These are phyloP conservation scores for Kluyveromyces sp. DNA, from an alignment of 1,139 yeast genomes.

Conservation along the genomic window DNA sequence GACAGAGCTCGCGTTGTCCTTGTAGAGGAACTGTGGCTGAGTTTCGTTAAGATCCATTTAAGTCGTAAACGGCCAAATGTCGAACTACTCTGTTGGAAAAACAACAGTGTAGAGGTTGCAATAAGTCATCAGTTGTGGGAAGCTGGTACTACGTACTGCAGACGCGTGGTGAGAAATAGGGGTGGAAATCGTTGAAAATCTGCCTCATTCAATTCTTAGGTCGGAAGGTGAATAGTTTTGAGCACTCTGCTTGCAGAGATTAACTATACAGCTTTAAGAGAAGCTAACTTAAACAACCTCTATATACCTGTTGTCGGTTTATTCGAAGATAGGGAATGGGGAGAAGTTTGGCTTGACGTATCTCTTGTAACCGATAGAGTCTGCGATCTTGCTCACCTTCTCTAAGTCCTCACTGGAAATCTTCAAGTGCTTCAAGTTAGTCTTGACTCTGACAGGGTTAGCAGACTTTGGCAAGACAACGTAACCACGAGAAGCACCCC, in stretches of 20 bases:
- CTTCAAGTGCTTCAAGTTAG: conserved; percentile 48
- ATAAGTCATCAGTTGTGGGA: no score
- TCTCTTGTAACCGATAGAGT: conserved; percentile 45
- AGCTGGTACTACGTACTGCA: no score
- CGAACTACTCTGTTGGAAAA: no score
- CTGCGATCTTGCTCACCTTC: conserved; percentile 40
- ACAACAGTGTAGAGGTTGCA: no score
- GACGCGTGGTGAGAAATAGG: no score
- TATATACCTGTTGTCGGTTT: no score
- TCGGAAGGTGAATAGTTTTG: no score
- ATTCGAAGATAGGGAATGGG: conserved; percentile 29
- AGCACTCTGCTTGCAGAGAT: no score
- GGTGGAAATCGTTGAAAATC: no score
- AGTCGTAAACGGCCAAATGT: neutral
- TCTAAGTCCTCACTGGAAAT: conserved; percentile 51
- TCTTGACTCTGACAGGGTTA: conserved; percentile 50
- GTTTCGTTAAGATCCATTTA: neutral
- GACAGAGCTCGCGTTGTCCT: neutral
- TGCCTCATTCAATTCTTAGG: no score
- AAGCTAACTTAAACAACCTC: no score
- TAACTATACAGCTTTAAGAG: no score
- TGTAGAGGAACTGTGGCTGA: neutral
- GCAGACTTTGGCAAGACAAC: conserved; percentile 71
- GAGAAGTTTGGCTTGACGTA: conserved; percentile 40
- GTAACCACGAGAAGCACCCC: conserved; percentile 66